These are phyloP conservation scores for Rhizopogon parksii DNA, from an alignment of 1,284 basidiomycete genomes.

Conservation along the genomic window DNA sequence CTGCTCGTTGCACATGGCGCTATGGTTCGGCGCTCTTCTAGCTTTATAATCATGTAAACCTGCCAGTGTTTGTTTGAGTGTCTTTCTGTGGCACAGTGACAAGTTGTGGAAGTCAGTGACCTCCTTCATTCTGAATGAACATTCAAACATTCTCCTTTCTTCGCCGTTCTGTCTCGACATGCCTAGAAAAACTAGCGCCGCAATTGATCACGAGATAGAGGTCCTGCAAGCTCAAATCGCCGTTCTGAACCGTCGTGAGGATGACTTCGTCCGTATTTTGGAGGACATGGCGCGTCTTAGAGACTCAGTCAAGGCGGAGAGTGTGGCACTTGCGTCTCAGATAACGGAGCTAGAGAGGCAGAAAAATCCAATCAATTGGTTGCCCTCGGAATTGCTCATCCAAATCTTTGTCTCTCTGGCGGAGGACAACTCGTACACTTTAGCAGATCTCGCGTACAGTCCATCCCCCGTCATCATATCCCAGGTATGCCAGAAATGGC, in stretches of 20 bases:
- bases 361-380: slow-evolving; percentile 40
- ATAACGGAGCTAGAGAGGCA: slow-evolving; percentile 31
- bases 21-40: too few relatives aligned
- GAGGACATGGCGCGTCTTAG: slow-evolving; percentile 34
- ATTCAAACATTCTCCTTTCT: not conserved
- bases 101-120: too few relatives aligned
- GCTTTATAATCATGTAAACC: too few relatives aligned
- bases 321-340: slow-evolving; percentile 22
- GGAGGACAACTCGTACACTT: slow-evolving; percentile 17
- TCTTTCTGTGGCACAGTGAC: not conserved
- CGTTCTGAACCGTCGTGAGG: slow-evolving; percentile 31
- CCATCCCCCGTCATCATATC: slow-evolving; percentile 34
- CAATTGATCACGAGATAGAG: slow-evolving; percentile 31
- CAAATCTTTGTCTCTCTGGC: slow-evolving; percentile 34
- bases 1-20: too few relatives aligned
- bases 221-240: slow-evolving; percentile 33
- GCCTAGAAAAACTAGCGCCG: slow-evolving; percentile 4
- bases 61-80: not conserved
- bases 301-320: slow-evolving; percentile 30
- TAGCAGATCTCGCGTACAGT: slow-evolving; percentile 20
- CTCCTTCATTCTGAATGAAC: not conserved
- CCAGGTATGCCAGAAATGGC: slow-evolving; percentile 43
- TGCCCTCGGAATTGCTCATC: slow-evolving; percentile 42
- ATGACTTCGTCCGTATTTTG: slow-evolving; percentile 33
- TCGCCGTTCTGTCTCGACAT: slow-evolving; percentile 3